phyloP scores from a whole-genome alignment of 139 green algal species.

The Tetradesmus obliquus region DNA sequence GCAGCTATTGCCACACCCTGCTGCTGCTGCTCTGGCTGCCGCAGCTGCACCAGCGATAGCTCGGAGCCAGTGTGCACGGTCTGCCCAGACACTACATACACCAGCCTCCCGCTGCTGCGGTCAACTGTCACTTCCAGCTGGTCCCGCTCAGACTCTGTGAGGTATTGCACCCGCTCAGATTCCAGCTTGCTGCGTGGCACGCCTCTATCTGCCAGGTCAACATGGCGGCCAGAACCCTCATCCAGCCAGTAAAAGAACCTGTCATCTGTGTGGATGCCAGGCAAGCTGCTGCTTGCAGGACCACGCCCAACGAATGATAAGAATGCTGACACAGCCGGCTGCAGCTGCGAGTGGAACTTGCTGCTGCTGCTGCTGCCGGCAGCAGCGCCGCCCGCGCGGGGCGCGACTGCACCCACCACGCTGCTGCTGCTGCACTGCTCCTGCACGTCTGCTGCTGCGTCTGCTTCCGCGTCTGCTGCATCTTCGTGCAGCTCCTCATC shows the following conservation, averaged over 20 bases:
- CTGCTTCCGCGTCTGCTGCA: background rate
- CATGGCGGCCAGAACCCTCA: conserved; percentile 56
- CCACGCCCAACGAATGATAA: background rate
- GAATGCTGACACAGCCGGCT: background rate
- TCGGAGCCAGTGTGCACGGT: conserved; percentile 60
- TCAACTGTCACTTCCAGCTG: conserved; percentile 63
- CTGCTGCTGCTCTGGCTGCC: conserved; percentile 9
- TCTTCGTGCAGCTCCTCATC: background rate
- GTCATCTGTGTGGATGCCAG: conserved; percentile 42
- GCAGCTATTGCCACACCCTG: background rate
- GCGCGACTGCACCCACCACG: background rate
- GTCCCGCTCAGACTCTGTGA: conserved; percentile 53
- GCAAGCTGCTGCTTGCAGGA: conserved; percentile 16
- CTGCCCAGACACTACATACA: conserved; percentile 52
- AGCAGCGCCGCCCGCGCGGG: background rate
- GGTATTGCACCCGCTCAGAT: conserved; percentile 66
- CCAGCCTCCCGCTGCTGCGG: conserved; percentile 43
- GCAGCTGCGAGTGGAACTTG: conserved; percentile 13
- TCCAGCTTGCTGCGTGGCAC: conserved; percentile 63
- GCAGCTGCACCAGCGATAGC: conserved; percentile 30
- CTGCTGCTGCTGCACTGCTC: conserved; percentile 1
- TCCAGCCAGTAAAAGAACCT: conserved; percentile 58
- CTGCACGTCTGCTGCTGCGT: background rate
- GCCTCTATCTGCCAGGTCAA: conserved; percentile 58
- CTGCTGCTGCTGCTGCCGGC: conserved; percentile 31